phyloP scores from a whole-genome alignment of 352 stramenopile species.

The Pythium myriotylum region DNA sequence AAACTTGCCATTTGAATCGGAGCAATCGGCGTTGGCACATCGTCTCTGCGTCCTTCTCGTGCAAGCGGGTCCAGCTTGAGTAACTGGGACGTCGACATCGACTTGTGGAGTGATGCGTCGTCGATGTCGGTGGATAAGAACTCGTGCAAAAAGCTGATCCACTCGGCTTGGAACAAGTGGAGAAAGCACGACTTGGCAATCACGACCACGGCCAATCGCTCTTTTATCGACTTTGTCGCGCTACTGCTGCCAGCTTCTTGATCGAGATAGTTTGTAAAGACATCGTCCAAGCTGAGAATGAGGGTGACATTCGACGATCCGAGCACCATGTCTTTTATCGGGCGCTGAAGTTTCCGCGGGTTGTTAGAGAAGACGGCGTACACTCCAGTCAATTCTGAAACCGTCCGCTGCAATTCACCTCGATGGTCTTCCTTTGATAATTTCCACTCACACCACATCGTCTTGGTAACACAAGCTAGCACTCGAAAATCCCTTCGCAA shows the following conservation, averaged over 20 bases:
- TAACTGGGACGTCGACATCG: conserved; percentile 11
- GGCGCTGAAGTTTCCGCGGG: conserved; percentile 13
- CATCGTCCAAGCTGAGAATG: conserved; percentile 9
- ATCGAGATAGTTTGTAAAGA: conserved; percentile 1
- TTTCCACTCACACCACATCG: conserved; percentile 57
- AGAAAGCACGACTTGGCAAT: conserved; percentile 47
- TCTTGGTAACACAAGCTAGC: conserved; percentile 28
- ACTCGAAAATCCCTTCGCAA: conserved; percentile 11
- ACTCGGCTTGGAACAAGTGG: conserved; percentile 24
- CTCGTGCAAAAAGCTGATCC: neutral
- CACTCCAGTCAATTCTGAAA: neutral
- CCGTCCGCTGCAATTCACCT: conserved; percentile 20
- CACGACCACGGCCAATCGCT: conserved; percentile 30
- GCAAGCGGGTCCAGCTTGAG: neutral
- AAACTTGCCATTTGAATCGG: conserved; percentile 1
- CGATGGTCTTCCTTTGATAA: conserved; percentile 28
- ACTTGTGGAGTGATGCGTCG: neutral
- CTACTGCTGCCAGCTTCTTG: neutral
- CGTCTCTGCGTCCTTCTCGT: too few relatives aligned
- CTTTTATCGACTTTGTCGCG: conserved; percentile 4
- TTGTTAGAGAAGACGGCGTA: neutral
- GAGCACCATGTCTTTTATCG: conserved; percentile 9
- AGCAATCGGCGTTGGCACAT: neutral
- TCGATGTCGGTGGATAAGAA: too few relatives aligned
- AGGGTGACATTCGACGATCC: conserved; percentile 3